These are phyloP conservation scores for Russula olivacea DNA, from an alignment of 768 basidiomycete species.

Conservation along the genomic window DNA sequence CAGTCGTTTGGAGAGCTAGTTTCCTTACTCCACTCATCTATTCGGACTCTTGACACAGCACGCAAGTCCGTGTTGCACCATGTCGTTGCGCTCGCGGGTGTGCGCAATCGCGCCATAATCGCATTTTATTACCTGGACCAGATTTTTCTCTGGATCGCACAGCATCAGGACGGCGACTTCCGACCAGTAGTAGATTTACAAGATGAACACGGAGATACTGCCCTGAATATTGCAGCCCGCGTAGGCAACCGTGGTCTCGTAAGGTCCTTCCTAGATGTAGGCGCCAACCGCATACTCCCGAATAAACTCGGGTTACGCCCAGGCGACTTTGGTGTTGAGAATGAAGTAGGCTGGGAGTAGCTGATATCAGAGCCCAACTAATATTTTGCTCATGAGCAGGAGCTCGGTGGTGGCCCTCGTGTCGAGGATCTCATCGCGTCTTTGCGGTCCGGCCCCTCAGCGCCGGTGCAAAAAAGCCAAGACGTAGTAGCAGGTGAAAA, in stretches of 20 bases:
- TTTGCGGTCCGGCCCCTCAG: constrained; percentile 64
- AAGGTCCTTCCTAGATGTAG: constrained; percentile 80
- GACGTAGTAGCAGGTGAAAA: constrained; percentile 71
- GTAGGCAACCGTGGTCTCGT: constrained; percentile 89
- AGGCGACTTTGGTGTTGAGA: constrained; percentile 92
- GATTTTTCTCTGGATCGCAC: constrained; percentile 80
- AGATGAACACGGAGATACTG: constrained; percentile 94
- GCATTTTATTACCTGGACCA: constrained; percentile 91
- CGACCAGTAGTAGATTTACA: constrained; percentile 80
- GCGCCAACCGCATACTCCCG: constrained; percentile 79
- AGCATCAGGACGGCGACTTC: constrained; percentile 70
- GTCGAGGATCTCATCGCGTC: constrained; percentile 77
- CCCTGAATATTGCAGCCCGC: constrained; percentile 89
- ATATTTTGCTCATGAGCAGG: constrained; percentile 39
- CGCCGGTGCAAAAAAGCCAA: constrained; percentile 81
- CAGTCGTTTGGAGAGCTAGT: constrained; percentile 70
- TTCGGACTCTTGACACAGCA: constrained; percentile 84
- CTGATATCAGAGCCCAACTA: constrained; percentile 10
- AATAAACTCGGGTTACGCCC: constrained; percentile 94
- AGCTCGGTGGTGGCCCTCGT: constrained; percentile 60
- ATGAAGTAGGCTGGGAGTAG: constrained; percentile 52
- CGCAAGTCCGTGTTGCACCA: constrained; percentile 88
- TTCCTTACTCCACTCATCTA: constrained; percentile 57
- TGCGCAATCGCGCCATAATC: constrained; percentile 76
- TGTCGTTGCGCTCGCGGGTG: constrained; percentile 81